These are phyloP conservation scores for Pichia deserticola DNA, from an alignment of 805 yeast genomes.

Conservation along the genomic window DNA sequence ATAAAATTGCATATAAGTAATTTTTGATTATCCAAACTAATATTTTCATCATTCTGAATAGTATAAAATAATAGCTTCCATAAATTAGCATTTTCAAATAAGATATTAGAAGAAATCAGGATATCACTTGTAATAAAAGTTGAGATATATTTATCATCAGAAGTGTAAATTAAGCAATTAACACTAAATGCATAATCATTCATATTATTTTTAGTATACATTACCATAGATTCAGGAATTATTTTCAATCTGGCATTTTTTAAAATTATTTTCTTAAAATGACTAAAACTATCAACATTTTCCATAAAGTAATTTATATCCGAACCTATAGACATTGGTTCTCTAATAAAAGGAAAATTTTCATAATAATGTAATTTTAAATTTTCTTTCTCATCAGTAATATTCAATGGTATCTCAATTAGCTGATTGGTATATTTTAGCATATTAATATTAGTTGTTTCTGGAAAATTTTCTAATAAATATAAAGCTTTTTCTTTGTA, in stretches of 20 bases:
- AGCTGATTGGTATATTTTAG: conserved; percentile 12
- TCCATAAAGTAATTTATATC: conserved; percentile 2
- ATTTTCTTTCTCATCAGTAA: neutral
- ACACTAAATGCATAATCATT: neutral
- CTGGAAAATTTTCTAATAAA: conserved; percentile 1
- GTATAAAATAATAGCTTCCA: conserved; percentile 4
- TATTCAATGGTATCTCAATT: conserved; percentile 10
- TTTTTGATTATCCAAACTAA: neutral
- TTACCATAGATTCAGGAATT: neutral
- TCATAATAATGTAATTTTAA: conserved; percentile 1
- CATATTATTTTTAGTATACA: neutral
- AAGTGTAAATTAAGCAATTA: neutral
- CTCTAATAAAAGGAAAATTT: conserved; percentile 13
- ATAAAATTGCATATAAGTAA: neutral
- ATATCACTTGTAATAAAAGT: neutral
- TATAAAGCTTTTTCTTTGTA: neutral
- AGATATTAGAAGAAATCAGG: conserved; percentile 3
- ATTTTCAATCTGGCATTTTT: conserved; percentile 6
- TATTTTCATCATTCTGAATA: neutral
- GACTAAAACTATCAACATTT: conserved; percentile 5
- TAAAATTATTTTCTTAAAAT: conserved; percentile 10
- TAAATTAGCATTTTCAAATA: conserved; percentile 3
- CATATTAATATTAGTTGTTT: neutral
- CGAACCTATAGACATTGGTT: conserved; percentile 12
- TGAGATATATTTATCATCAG: neutral